Evolutionary conservation across 345 rosid species (phyloP), one percentile per base, ranked within the genome.

Genomic region (Salix suchowensis): DNA sequence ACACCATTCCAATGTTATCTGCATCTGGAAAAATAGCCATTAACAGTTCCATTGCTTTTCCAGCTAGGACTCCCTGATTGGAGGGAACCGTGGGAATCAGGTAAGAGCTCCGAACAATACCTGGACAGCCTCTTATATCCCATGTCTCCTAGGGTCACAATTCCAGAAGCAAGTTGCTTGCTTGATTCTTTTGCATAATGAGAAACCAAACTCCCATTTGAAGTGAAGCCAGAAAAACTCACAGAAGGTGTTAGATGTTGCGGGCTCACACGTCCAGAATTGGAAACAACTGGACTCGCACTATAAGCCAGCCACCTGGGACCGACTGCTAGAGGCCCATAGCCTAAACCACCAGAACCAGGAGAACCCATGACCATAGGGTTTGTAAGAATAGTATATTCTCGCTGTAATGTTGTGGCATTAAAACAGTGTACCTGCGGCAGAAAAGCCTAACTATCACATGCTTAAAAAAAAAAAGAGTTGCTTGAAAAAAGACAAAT

Each of bases 251-350:
- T 80, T 69, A 93, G 73, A 82, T 88, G 87, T 62, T 96, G 92
- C 21, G 98, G 90, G 71, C 84, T 89, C 48, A 89, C 88, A 72
- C 85, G 85, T 36, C 89, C 87, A 19, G 88, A 73, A 79, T 83
- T 84, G 46, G 92, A 83, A 50, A 74, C 78, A 76, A 89, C 89
- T 37, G 92, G 91, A 82, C 82, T 89, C 77, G 94, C 98, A 67
- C 96, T 91, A 64, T 93, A 96, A 67, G 99, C 98, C 84, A 96
- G 82, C 99, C 98, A 96, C 77, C 99, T 85, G 54, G 94, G 89
- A 76, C 97, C 98, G 81, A 96, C 96, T 0, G 97, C 99, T 76
- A 96, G 91, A 72, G 99, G 98, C 34, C 99, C 98, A 75, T 86
- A 91, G 74, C 98, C 99, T 79, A 86, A 77, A 76, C 92, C 91